Conservation (phyloP, 73 alveolate species). For the Breviolum minutum region DNA sequence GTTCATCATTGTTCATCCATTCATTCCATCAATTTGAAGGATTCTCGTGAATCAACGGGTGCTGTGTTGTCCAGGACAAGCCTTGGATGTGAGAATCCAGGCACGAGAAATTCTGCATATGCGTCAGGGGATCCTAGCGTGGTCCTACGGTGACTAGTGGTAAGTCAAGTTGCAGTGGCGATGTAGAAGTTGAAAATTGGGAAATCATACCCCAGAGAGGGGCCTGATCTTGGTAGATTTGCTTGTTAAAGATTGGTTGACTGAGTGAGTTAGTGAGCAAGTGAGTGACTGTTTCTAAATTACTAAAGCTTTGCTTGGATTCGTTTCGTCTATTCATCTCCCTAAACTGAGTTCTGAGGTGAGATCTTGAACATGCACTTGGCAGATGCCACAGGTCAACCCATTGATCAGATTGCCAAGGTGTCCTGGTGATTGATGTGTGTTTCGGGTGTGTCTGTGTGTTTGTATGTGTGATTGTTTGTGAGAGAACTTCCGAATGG, state of each 20-base stretch:
- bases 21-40: too few relatives aligned
- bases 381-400: conserved; percentile 91
- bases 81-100: conserved; percentile 86
- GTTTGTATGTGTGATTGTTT: background rate
- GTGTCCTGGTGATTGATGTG: background rate
- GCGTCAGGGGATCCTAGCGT: conserved; percentile 23
- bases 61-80: background rate
- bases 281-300: background rate
- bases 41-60: too few relatives aligned
- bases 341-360: background rate
- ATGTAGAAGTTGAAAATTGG: background rate
- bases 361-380: conserved; percentile 89
- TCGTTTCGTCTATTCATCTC: too few relatives aligned
- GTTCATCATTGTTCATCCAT: too few relatives aligned
- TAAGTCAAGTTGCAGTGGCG: background rate
- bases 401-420: conserved; percentile 82
- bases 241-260: background rate
- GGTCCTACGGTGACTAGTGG: background rate
- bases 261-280: background rate
- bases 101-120: conserved; percentile 84
- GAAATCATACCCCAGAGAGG: background rate
- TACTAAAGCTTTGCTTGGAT: too few relatives aligned
- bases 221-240: background rate
- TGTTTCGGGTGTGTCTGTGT: background rate
- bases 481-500: background rate